Evolutionary conservation across 2,329 filamentous ascomycete species (phyloP), one percentile per base, ranked within the genome.

Genomic region (Colletotrichum sojae): DNA sequence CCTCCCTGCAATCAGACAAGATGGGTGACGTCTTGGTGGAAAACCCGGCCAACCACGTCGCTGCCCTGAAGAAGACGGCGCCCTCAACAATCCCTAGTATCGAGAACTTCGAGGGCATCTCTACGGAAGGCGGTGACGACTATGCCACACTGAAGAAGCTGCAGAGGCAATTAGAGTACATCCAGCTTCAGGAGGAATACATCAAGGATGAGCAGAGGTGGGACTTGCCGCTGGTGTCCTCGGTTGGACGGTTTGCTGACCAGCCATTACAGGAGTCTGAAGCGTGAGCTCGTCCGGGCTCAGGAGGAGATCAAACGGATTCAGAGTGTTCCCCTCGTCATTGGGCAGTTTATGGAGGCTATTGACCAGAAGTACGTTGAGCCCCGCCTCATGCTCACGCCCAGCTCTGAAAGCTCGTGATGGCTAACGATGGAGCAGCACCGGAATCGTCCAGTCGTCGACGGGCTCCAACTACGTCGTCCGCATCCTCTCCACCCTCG

Each of bases 261-360:
- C 13, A 36, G 22, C 36, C 40, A 36, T 6, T 13, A 51, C 75
- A 94, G 94, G 85, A 98, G 94, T 83, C 83, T 99, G 81, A 99
- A 99, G 88, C 91, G 96, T 75, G 96, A 99, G 86, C 89, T 99
- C 59, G 95, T 99, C 63, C 91, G 96, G 75, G 96, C 96, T 75
- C 96, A 99, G 81, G 96, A 99, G 82, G 96, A 99, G 85, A 99
- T 99, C 85, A 99, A 99, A 87, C 91, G 96, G 74, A 99, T 99
- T 81, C 96, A 99, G 85, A 98, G 94, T 81, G 96, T 99, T 63
- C 96, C 96, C 31, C 85, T 99, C 71, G 96, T 99, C 72, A 99
- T 99, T 80, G 96, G 96, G 70, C 96, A 99, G 83, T 99, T 99
- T 80, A 99, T 99, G 96, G 96, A 99, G 84, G 96, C 96, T 64